phyloP scores from a whole-genome alignment of 208 protist genomes.

The Leishmania turanica region DNA sequence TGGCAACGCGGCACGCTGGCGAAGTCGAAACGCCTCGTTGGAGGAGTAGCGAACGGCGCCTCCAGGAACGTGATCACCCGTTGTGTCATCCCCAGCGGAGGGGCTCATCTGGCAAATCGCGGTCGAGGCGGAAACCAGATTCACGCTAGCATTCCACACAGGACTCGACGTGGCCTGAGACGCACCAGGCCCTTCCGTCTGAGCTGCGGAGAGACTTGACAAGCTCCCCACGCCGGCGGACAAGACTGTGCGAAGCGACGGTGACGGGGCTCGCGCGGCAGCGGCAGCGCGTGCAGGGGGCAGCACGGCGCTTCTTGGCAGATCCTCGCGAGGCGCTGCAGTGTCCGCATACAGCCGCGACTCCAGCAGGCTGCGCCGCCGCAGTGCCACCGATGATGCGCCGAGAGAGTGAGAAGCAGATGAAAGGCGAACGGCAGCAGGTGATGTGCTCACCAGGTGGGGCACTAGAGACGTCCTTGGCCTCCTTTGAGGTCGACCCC shows the following conservation, averaged over 20 bases:
- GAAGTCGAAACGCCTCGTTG: conserved; percentile 11
- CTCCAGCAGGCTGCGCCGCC: not conserved
- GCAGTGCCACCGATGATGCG: not conserved
- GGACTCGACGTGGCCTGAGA: not conserved
- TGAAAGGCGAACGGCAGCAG: not conserved
- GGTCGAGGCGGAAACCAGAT: not conserved
- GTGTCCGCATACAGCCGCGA: not conserved
- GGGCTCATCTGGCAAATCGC: not conserved
- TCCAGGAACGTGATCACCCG: not conserved
- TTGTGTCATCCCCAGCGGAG: not conserved
- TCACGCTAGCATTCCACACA: conserved; percentile 2
- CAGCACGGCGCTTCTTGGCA: not conserved
- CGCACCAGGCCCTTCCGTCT: not conserved
- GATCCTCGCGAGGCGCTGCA: not conserved
- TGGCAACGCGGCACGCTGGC: conserved; percentile 4
- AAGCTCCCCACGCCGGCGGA: too few relatives aligned
- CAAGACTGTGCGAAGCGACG: not conserved
- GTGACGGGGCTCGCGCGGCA: not conserved
- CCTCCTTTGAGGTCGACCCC: not conserved
- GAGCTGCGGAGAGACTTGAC: not conserved
- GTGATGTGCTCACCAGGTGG: conserved; percentile 3
- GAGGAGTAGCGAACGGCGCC: conserved; percentile 1
- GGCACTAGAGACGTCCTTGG: conserved; percentile 3
- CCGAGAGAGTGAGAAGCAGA: not conserved
- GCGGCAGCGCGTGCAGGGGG: not conserved